phyloP scores from a whole-genome alignment of 75 land plant genomes.

The Picea sitchensis region DNA sequence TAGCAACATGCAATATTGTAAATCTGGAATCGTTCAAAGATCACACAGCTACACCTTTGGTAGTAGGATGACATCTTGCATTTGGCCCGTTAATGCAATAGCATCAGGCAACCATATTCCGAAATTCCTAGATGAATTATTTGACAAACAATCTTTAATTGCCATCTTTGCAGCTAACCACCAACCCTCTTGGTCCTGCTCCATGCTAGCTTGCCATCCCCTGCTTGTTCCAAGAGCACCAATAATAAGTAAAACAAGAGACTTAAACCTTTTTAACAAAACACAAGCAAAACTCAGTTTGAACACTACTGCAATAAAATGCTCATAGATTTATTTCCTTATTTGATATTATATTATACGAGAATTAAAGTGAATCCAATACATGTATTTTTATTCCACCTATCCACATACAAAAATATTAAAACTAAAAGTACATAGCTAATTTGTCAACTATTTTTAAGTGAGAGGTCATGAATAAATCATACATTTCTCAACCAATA shows the following conservation, averaged over 20 bases:
- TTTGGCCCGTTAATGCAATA: conserved; percentile 47
- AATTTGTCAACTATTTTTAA: neutral
- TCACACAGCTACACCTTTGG: conserved; percentile 20
- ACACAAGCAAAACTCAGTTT: neutral
- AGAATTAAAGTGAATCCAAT: neutral
- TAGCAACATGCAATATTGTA: neutral
- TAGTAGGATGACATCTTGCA: conserved; percentile 47
- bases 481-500: neutral
- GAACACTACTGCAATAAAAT: neutral
- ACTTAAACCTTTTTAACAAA: neutral
- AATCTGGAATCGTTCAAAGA: conserved; percentile 5
- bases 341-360: neutral
- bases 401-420: too few relatives aligned
- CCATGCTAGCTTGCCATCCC: conserved; percentile 34
- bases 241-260: neutral
- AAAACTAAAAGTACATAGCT: too few relatives aligned
- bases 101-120: conserved; percentile 10
- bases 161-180: conserved; percentile 42
- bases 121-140: neutral
- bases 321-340: neutral
- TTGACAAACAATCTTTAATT: conserved; percentile 14
- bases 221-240: conserved; percentile 12
- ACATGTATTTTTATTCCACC: neutral
- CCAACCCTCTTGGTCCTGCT: conserved; percentile 44
- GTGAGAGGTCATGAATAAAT: neutral